phyloP scores from a whole-genome alignment of 371 early-diverging fungal species.

The Enteropsectra breve region DNA sequence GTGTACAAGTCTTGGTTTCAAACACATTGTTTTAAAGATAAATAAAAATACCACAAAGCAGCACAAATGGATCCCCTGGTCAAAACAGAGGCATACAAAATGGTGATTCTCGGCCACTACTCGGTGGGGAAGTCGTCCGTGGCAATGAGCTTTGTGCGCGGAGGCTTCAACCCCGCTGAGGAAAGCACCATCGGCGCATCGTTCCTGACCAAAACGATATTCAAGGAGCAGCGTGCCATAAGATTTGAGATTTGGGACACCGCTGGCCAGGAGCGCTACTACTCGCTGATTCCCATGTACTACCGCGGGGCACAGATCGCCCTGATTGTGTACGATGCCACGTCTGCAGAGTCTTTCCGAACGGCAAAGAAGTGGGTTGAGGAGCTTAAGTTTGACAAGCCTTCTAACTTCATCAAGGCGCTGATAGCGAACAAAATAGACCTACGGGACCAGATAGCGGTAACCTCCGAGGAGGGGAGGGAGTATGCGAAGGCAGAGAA shows the following conservation, averaged over 20 bases:
- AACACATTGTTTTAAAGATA: too few relatives aligned
- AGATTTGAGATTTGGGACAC: constrained; percentile 81
- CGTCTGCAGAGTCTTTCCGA: constrained; percentile 79
- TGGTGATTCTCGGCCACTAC: constrained; percentile 60
- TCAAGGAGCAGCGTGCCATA: constrained; percentile 51
- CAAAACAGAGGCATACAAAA: constrained; percentile 56
- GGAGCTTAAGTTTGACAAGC: constrained; percentile 74
- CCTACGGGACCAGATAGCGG: constrained; percentile 66
- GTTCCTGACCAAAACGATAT: constrained; percentile 78
- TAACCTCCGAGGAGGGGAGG: constrained; percentile 74
- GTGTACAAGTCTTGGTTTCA: too few relatives aligned
- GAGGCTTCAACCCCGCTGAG: constrained; percentile 89
- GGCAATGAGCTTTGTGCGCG: constrained; percentile 74
- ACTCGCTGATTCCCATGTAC: constrained; percentile 84
- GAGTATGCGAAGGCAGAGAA: constrained; percentile 71
- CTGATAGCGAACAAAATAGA: constrained; percentile 86
- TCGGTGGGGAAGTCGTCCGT: constrained; percentile 60
- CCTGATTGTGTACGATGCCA: constrained; percentile 81
- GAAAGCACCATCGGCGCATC: constrained; percentile 99
- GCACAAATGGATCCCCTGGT: too few relatives aligned
- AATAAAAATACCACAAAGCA: too few relatives aligned
- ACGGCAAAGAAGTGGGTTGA: constrained; percentile 79
- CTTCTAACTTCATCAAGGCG: constrained; percentile 71
- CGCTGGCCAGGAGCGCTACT: constrained; percentile 83
- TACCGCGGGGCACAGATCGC: constrained; percentile 90